These are phyloP conservation scores for Penicillium corylophilum DNA, from an alignment of 2,329 filamentous ascomycete species.

Conservation along the genomic window DNA sequence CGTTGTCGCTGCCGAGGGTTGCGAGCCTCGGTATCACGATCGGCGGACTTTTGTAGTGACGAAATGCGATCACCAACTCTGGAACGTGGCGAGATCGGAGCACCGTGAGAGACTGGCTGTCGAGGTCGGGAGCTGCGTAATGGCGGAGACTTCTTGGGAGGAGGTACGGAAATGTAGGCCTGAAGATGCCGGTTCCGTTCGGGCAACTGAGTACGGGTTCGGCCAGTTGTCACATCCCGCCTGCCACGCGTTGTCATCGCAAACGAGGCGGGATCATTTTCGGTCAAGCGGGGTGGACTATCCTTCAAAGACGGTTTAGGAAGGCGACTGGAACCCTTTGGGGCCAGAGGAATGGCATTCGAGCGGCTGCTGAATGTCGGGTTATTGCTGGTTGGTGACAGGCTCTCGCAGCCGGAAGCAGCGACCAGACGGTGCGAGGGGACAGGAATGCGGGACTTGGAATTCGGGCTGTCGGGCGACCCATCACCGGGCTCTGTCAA, in stretches of 20 bases:
- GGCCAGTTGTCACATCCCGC: slow-evolving; percentile 33
- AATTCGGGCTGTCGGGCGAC: slow-evolving; percentile 32
- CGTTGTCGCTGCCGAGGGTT: slow-evolving; percentile 38
- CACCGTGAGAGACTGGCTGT: slow-evolving; percentile 72
- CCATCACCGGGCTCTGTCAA: slow-evolving; percentile 27
- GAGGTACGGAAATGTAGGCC: slow-evolving; percentile 70
- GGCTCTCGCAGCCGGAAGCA: slow-evolving; percentile 42
- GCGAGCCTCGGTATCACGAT: slow-evolving; percentile 31
- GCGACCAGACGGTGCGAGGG: slow-evolving; percentile 41
- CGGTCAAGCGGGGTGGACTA: slow-evolving; percentile 25
- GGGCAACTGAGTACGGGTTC: slow-evolving; percentile 35
- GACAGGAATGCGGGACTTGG: slow-evolving; percentile 48
- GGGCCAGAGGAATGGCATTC: slow-evolving; percentile 33
- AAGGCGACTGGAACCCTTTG: slow-evolving; percentile 42
- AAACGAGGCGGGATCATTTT: slow-evolving; percentile 29
- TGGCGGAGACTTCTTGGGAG: slow-evolving; percentile 72
- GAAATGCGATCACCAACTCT: slow-evolving; percentile 61
- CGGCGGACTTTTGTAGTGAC: slow-evolving; percentile 40
- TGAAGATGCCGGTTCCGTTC: slow-evolving; percentile 63
- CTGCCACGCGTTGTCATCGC: slow-evolving; percentile 36
- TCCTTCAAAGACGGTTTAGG: slow-evolving; percentile 41
- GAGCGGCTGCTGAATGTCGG: slow-evolving; percentile 34
- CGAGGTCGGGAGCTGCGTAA: slow-evolving; percentile 79
- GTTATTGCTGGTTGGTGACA: slow-evolving; percentile 35
- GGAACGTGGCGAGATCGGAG: slow-evolving; percentile 67